A percentile compares a stretch with the other conserved stretches of the same genome.
Conservation (phyloP, 2,329 filamentous ascomycete species). For the Penicillium sp. region DNA sequence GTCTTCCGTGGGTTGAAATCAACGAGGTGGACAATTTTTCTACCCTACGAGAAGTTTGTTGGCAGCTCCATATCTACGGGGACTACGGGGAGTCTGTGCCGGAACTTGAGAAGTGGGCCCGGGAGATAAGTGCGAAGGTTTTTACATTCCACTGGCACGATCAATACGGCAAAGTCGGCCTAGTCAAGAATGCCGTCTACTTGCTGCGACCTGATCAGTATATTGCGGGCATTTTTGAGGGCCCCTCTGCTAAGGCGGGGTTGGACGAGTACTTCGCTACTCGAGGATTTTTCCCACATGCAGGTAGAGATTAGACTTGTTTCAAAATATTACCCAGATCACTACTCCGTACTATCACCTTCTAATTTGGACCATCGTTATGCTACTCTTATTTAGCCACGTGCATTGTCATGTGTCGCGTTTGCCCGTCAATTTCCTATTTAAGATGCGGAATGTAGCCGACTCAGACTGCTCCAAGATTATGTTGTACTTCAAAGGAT, state of each 20-base stretch:
- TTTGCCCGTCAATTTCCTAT: not conserved
- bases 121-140: conserved; percentile 17
- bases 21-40: conserved; percentile 29
- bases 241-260: conserved; percentile 15
- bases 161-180: conserved; percentile 21
- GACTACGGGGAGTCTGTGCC: conserved; percentile 21
- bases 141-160: conserved; percentile 26
- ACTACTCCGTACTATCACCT: not conserved
- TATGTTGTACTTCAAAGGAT: not conserved
- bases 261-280: conserved; percentile 25
- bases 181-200: conserved; percentile 28
- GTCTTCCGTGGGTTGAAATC: conserved; percentile 39
- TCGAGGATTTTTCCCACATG: conserved; percentile 1
- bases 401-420: not conserved
- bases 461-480: not conserved
- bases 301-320: not conserved
- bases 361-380: not conserved
- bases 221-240: conserved; percentile 25
- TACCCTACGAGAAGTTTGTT: conserved; percentile 23
- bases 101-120: conserved; percentile 27
- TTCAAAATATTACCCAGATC: not conserved
- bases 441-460: not conserved
- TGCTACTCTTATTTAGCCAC: not conserved
- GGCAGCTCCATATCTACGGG: conserved; percentile 37
- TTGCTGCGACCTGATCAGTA: conserved; percentile 34